A percentile compares a stretch with the other conserved stretches of the same genome.
Conservation (phyloP, 768 basidiomycete species). For the Lactarius pseudohatsudake region DNA sequence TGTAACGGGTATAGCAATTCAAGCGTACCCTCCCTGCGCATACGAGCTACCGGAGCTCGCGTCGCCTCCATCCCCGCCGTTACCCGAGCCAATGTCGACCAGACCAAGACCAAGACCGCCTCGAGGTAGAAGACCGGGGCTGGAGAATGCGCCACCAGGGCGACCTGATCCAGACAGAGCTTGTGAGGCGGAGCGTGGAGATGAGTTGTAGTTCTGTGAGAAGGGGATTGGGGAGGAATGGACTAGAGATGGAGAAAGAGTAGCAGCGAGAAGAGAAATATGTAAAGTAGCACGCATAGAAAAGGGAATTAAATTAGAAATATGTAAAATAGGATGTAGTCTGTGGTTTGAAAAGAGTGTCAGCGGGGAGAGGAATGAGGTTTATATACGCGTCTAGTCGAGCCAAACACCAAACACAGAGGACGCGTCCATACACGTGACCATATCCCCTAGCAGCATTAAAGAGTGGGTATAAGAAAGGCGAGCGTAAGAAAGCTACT, state of each 20-base stretch:
- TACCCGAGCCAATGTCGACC: constrained; percentile 19
- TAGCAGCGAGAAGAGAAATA: constrained; percentile 29
- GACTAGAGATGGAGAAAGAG: constrained; percentile 29
- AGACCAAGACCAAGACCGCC: constrained; percentile 27
- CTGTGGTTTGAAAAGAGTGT: constrained; percentile 8
- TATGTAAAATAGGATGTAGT: constrained; percentile 10
- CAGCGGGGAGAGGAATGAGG: not conserved
- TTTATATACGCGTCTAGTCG: constrained; percentile 23
- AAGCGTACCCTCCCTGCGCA: constrained; percentile 20
- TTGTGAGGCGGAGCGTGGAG: constrained; percentile 16
- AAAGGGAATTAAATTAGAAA: constrained; percentile 20
- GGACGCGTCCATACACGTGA: constrained; percentile 28
- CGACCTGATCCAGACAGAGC: constrained; percentile 20
- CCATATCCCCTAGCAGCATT: constrained; percentile 12
- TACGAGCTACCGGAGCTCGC: constrained; percentile 27
- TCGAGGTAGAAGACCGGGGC: constrained; percentile 14
- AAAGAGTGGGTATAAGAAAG: constrained; percentile 18
- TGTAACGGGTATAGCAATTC: not conserved
- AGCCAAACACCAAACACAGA: constrained; percentile 27
- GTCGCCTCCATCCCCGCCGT: constrained; percentile 29
- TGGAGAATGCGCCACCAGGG: constrained; percentile 25
- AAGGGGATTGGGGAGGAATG: constrained; percentile 29
- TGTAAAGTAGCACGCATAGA: constrained; percentile 28
- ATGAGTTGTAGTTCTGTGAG: constrained; percentile 18
- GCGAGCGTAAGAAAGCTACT: constrained; percentile 27